Evolutionary conservation across 1,284 basidiomycete genomes (phyloP), one percentile per base, ranked within the genome.

Genomic region (Cutaneotrichosporon curvatum): DNA sequence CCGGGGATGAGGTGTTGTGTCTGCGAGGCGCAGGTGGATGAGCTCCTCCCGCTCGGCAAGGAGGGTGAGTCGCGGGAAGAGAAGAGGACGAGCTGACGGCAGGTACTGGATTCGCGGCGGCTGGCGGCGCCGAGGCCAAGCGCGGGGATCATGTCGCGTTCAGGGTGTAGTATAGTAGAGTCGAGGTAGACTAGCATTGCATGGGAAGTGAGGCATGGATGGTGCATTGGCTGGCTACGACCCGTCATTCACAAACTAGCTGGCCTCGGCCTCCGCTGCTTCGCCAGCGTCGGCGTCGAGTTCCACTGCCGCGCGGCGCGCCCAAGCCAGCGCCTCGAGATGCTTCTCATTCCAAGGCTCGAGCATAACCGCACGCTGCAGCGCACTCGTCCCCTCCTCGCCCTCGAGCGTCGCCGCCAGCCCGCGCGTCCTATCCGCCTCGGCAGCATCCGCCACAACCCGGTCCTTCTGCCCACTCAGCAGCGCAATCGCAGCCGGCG

Each of bases 81-180:
- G 15, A 14, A 21, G 18, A 4, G 25, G 25, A 12, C 31, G n/a
- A 41, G 22, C 40, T 50, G 49, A 53, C 43, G 18, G 14, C 43
- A 87, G 85, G 87, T 18, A 92, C 88, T 5, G 88, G 88, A 0
- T 91, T 85, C 61, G 87, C 88, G 8, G 85, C 85, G 30, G 88
- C 88, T 18, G 88, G 88, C n/a, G 68, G 88, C 51, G 85, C 88
- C n/a, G 86, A 89, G 68, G 83, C 62, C 20, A 68, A 65, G 45
- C 58, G 57, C 8, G 7, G 8, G 30, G 50, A 54, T 14, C 55
- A 54, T 1, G 58, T 65, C 28, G 61, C 63, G 3, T 72, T 72
- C 56, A 53, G 67, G 19, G 65, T 69, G 10, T 68, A 59, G 52
- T 20, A 15, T n/a, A n/a, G n/a, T n/a, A n/a, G n/a, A n/a, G 16